phyloP scores from a whole-genome alignment of 108 stramenopile species.

The Fragilaria radians region DNA sequence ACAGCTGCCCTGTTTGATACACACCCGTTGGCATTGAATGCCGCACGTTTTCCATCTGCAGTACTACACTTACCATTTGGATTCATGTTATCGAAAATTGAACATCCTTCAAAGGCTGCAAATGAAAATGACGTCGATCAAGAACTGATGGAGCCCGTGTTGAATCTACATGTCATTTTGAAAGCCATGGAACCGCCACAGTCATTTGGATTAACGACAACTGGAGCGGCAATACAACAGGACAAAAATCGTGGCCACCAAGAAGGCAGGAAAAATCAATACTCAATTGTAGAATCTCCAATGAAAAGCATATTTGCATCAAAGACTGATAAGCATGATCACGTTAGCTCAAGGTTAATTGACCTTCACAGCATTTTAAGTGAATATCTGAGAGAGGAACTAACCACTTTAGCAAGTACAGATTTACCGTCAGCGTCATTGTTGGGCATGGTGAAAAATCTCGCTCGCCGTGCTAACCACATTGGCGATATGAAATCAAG shows the following conservation, averaged over 20 bases:
- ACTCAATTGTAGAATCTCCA: too few species aligned
- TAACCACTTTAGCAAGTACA: conserved; percentile 12
- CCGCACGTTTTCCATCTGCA: conserved; percentile 57
- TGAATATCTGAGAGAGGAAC: conserved; percentile 2
- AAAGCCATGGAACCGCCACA: conserved; percentile 67
- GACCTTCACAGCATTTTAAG: background rate
- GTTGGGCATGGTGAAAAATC: conserved; percentile 19
- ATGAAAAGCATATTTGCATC: too few species aligned
- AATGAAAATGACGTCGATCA: conserved; percentile 12
- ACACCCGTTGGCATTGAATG: conserved; percentile 55
- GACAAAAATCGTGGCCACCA: too few species aligned
- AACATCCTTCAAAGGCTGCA: conserved; percentile 28
- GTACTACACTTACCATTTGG: conserved; percentile 68
- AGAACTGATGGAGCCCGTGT: conserved; percentile 62
- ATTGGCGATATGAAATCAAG: background rate
- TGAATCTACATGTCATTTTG: conserved; percentile 57
- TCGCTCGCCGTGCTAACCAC: background rate
- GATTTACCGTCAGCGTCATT: conserved; percentile 17
- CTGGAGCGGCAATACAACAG: too few species aligned
- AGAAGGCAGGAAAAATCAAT: too few species aligned
- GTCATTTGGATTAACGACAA: conserved; percentile 58
- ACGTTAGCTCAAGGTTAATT: too few species aligned
- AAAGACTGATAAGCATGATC: too few species aligned
- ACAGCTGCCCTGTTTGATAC: conserved; percentile 71
- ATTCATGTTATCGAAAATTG: conserved; percentile 56